These are phyloP conservation scores for Podospora fimiseda DNA, from an alignment of 495 filamentous ascomycete species.

Conservation along the genomic window DNA sequence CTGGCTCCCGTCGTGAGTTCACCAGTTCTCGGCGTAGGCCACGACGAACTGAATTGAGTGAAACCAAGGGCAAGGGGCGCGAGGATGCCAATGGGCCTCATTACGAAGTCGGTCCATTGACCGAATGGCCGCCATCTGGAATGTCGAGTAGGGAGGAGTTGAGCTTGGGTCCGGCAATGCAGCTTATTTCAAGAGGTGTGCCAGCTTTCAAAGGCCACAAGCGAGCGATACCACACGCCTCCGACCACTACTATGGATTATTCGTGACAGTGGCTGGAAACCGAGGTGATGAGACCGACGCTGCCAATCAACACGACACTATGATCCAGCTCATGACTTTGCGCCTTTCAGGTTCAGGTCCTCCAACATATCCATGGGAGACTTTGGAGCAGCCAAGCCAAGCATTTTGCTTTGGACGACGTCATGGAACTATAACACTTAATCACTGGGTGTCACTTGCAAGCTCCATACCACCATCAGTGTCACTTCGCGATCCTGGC, in stretches of 20 bases:
- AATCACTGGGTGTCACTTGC: conserved; percentile 50
- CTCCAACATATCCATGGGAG: conserved; percentile 50
- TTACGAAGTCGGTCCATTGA: conserved; percentile 34
- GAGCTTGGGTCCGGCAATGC: conserved; percentile 39
- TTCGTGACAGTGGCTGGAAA: conserved; percentile 44
- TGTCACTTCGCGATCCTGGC: conserved; percentile 44
- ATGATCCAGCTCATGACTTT: conserved; percentile 47
- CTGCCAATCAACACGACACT: conserved; percentile 38
- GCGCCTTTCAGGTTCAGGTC: conserved; percentile 30
- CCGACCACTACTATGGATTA: conserved; percentile 45
- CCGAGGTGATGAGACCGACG: conserved; percentile 38
- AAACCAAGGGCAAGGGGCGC: conserved; percentile 39
- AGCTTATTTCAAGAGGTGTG: conserved; percentile 41
- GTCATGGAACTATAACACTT: conserved; percentile 55
- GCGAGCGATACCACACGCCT: conserved; percentile 37
- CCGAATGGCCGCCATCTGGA: conserved; percentile 43
- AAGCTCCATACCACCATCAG: conserved; percentile 41
- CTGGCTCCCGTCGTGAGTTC: neutral
- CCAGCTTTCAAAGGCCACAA: conserved; percentile 43
- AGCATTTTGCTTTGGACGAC: conserved; percentile 51
- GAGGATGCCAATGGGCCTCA: conserved; percentile 25
- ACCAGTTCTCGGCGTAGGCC: conserved; percentile 31
- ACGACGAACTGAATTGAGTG: conserved; percentile 32
- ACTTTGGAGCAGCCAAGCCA: conserved; percentile 61
- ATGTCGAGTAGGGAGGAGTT: conserved; percentile 39